A percentile compares a stretch with the other conserved stretches of the same genome.
These are phyloP conservation scores for Tylopilus orsonianus DNA, from an alignment of 1,284 basidiomycete genomes.

Conservation along the genomic window DNA sequence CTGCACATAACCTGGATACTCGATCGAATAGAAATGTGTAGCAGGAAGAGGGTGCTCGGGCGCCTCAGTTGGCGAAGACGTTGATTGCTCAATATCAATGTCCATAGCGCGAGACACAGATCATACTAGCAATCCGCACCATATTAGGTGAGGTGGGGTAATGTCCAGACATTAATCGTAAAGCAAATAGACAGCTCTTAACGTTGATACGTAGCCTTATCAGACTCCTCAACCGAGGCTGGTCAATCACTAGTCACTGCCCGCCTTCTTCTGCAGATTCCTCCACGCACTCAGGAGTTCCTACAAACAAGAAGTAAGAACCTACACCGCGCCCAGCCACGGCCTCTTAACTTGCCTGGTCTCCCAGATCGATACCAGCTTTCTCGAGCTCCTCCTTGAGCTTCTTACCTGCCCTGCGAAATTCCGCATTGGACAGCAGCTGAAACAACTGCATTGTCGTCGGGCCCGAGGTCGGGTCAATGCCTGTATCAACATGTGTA, in stretches of 20 bases:
- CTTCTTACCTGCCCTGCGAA: slow-evolving; percentile 46
- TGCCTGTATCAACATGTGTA: slow-evolving; percentile 34
- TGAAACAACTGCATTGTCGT: slow-evolving; percentile 53
- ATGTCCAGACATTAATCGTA: background rate
- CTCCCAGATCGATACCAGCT: slow-evolving; percentile 55
- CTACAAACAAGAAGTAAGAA: slow-evolving; percentile 16
- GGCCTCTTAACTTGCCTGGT: slow-evolving; percentile 36
- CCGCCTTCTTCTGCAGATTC: slow-evolving; percentile 33
- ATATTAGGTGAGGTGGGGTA: too few species aligned
- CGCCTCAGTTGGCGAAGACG: slow-evolving; percentile 32
- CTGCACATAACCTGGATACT: slow-evolving; percentile 86
- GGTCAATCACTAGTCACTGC: slow-evolving; percentile 19
- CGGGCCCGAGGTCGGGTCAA: slow-evolving; percentile 47
- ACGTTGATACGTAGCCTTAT: background rate
- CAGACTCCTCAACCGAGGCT: background rate
- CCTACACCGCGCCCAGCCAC: background rate
- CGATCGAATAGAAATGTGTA: slow-evolving; percentile 73
- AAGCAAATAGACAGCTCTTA: background rate
- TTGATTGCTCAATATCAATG: slow-evolving; percentile 2
- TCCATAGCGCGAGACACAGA: slow-evolving; percentile 15
- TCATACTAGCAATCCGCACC: slow-evolving; percentile 10
- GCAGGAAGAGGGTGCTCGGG: slow-evolving; percentile 55
- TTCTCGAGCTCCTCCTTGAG: slow-evolving; percentile 55
- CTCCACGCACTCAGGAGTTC: slow-evolving; percentile 38
- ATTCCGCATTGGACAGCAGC: slow-evolving; percentile 51